Base-by-base conservation (phyloP, 768 basidiomycete species). In the Xerocomus brunneocitrinus region DNA sequence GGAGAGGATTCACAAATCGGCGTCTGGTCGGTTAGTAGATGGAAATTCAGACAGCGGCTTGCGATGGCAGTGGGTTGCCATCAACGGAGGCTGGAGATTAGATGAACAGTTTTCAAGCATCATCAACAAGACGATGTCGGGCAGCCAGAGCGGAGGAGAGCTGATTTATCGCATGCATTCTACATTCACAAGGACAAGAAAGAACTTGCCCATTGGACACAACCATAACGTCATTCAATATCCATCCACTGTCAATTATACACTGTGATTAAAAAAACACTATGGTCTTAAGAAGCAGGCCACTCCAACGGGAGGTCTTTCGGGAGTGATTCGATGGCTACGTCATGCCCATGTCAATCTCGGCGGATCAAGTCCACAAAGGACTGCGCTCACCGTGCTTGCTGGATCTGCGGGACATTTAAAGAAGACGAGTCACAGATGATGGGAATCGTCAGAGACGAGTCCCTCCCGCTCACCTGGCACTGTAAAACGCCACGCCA, bases 301-400 rank as follows among this genome's bases (percentile, higher is more conserved):
- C 59, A 64, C 16, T 54, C 51, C 3, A 28, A 31, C 2, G 34
- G 50, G 28, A 64, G 52, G 19, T 19, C 19, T 19, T 19, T 19
- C 3, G 48, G 38, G 14, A 57, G 57, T 3, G 49, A 52, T 45
- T 58, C 54, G 3, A 43, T 22, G 16, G 51, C 54, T 58, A 25
- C 25, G 8, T 27, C 38, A 47, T 14, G 41, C 25, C 25, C 41
- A 7, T 5, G 24, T 27, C 41, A 42, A 42, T 14, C 10, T 14
- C 4, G 40, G 6, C 22, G 3, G 12, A 42, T 42, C 25, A 3
- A 42, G 12, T 22, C 40, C 19, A 24, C 22, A 16, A 16, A 24
- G 22, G 40, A 8, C 22, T 10, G 22, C 22, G 8, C 40, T 41
- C 22, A 62, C 52, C 52, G 13, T 62, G 57, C 14, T 62, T 62